phyloP scores from a whole-genome alignment of 1,284 basidiomycete species.

The Termitomyces sp. region DNA sequence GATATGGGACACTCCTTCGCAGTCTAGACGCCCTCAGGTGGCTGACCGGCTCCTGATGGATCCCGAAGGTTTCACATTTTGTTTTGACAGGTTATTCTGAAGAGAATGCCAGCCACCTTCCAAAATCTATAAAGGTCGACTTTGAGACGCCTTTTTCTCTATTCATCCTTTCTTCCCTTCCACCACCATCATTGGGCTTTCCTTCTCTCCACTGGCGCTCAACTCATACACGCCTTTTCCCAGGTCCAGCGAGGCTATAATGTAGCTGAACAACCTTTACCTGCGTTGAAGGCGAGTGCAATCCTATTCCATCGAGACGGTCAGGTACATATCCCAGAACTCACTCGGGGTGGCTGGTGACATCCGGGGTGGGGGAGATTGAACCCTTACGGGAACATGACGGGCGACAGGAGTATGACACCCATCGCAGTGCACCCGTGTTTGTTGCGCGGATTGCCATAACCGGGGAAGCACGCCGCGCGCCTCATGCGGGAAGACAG shows the following conservation, averaged over 20 bases:
- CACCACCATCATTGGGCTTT: neutral
- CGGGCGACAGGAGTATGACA: constrained; percentile 11
- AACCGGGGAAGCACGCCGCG: constrained; percentile 7
- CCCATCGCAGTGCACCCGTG: constrained; percentile 10
- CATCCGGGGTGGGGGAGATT: constrained; percentile 10
- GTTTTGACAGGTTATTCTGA: neutral
- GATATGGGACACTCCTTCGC: neutral
- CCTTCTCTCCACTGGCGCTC: constrained; percentile 1
- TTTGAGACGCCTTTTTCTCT: neutral
- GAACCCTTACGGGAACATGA: constrained; percentile 5
- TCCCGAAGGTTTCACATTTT: neutral
- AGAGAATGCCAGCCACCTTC: constrained; percentile 1
- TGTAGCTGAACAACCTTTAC: constrained; percentile 4
- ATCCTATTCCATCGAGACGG: neutral
- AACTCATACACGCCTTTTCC: neutral
- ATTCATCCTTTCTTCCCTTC: constrained; percentile 3
- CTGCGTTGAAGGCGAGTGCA: constrained; percentile 1
- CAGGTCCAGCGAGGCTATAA: neutral
- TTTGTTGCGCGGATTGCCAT: constrained; percentile 3
- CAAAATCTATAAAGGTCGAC: constrained; percentile 5
- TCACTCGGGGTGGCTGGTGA: constrained; percentile 9
- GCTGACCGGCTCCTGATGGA: neutral
- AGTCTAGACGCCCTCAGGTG: neutral
- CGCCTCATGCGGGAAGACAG: constrained; percentile 1
- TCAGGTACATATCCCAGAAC: constrained; percentile 9